Conservation (phyloP, 306 rosid genomes). For the Ochetophila trinervis region DNA sequence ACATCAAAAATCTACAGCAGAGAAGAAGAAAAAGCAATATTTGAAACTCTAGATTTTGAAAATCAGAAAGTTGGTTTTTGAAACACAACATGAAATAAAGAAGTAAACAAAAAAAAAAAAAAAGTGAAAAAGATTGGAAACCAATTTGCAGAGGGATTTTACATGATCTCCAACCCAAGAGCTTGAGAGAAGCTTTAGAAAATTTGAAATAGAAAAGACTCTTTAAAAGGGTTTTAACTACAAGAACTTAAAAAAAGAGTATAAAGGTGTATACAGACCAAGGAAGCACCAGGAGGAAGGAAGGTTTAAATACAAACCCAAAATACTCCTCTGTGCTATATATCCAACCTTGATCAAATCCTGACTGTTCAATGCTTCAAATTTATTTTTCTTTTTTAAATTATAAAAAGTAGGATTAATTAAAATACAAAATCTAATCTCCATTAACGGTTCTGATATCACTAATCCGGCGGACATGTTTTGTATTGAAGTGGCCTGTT, state of each 20-base stretch:
- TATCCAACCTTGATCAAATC: constrained; percentile 14
- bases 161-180: background rate
- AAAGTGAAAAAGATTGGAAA: background rate
- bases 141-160: constrained; percentile 1
- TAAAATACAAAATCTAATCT: constrained; percentile 4
- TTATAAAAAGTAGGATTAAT: background rate
- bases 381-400: background rate
- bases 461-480: constrained; percentile 34
- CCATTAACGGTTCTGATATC: constrained; percentile 32
- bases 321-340: constrained; percentile 2
- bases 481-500: constrained; percentile 10
- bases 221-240: background rate
- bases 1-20: background rate
- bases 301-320: constrained; percentile 12
- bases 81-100: background rate
- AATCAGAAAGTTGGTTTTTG: background rate
- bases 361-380: constrained; percentile 28
- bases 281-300: background rate
- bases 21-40: background rate
- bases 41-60: no score
- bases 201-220: constrained; percentile 2
- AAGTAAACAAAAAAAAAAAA: background rate
- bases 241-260: background rate
- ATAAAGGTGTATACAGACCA: constrained; percentile 14
- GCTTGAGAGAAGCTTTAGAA: constrained; percentile 8